Evolutionary conservation across 2,329 filamentous ascomycete genomes (phyloP).

Genomic region (Talaromyces sp.): DNA sequence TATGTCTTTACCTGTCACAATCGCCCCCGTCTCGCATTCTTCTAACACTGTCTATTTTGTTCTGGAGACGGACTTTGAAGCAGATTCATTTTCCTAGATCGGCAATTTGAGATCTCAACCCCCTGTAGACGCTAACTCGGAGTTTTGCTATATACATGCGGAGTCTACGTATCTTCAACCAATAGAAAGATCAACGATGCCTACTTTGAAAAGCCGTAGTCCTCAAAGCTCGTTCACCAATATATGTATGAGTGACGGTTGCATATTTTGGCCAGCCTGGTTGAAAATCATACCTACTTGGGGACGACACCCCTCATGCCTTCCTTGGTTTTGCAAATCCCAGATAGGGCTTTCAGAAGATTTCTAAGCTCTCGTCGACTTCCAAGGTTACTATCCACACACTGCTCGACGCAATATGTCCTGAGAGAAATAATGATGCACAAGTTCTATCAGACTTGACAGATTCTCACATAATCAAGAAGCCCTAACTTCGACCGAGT

Average conservation of each 20-base stretch:
- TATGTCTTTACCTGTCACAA: background rate
- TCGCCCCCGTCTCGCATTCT: background rate
- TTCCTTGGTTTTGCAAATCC: background rate
- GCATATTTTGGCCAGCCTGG: background rate
- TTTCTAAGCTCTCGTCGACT: background rate
- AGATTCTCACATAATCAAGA: background rate
- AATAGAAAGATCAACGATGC: background rate
- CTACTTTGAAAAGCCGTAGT: background rate
- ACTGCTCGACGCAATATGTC: background rate
- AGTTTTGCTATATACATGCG: background rate
- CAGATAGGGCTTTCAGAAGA: background rate
- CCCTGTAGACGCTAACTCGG: background rate
- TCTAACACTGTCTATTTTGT: background rate
- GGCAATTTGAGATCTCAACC: background rate
- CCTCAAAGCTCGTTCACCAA: background rate
- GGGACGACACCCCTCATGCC: background rate
- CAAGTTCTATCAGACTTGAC: background rate
- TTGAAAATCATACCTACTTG: background rate
- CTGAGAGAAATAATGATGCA: background rate
- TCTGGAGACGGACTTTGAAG: background rate
- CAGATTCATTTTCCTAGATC: background rate
- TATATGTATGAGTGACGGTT: background rate
- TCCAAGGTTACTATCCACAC: background rate
- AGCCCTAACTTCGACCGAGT: background rate
- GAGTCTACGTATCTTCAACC: background rate